These are phyloP conservation scores for Cercophora sp. DNA, from an alignment of 495 filamentous ascomycete species.

Conservation along the genomic window DNA sequence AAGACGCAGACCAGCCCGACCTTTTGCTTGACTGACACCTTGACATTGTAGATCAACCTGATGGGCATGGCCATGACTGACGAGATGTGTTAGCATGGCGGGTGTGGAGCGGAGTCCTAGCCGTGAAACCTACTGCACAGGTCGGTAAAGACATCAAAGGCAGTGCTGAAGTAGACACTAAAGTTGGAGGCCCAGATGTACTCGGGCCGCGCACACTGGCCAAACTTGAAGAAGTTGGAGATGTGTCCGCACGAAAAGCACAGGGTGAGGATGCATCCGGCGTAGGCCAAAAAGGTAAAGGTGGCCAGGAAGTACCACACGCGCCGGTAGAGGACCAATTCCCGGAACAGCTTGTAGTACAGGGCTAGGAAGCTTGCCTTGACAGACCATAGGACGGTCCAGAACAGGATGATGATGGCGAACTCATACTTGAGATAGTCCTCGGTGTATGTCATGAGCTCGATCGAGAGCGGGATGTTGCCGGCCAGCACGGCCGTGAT, in stretches of 20 bases:
- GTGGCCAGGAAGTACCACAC: conserved; percentile 35
- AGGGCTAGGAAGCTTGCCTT: conserved; percentile 47
- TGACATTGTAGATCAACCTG: conserved; percentile 46
- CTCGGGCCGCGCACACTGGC: conserved; percentile 21
- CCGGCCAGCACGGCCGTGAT: conserved; percentile 28
- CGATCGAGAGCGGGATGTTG: conserved; percentile 21
- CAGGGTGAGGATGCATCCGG: conserved; percentile 37
- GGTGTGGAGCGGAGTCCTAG: neutral
- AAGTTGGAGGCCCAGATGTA: conserved; percentile 34
- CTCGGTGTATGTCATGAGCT: conserved; percentile 22
- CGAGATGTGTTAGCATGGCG: conserved; percentile 4
- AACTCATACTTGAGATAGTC: conserved; percentile 39
- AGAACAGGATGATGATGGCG: conserved; percentile 45
- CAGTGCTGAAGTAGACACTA: conserved; percentile 42
- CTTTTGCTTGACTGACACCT: conserved; percentile 43
- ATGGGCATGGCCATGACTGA: conserved; percentile 51
- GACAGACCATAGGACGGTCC: conserved; percentile 45
- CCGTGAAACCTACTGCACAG: conserved; percentile 24
- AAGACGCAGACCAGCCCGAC: conserved; percentile 46
- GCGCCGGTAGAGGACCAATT: conserved; percentile 34
- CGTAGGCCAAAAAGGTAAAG: conserved; percentile 37
- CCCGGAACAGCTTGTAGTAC: conserved; percentile 41
- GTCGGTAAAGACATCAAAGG: conserved; percentile 42
- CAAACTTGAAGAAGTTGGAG: conserved; percentile 38
- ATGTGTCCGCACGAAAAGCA: conserved; percentile 37